Percentiles rank a stretch among this genome's conserved stretches.
Conservation (phyloP, 2,329 filamentous ascomycete species). For the Colletotrichum somersetense region DNA sequence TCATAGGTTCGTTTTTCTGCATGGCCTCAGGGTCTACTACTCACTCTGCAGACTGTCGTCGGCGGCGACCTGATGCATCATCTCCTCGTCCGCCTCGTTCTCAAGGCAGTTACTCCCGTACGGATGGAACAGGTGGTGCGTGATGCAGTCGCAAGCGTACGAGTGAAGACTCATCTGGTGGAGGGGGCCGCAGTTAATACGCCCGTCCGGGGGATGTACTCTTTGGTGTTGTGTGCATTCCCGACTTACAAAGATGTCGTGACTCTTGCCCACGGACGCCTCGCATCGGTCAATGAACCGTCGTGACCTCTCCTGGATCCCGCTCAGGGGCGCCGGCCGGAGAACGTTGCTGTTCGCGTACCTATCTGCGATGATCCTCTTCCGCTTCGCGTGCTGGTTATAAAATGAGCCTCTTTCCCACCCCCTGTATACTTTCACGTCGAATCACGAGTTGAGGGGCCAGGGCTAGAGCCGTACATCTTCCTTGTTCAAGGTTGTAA, state of each 20-base stretch:
- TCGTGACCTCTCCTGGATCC: constrained; percentile 68
- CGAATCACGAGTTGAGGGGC: neutral
- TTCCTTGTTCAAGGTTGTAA: constrained; percentile 67
- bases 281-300: constrained; percentile 68
- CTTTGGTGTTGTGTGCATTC: neutral
- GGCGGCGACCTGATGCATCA: constrained; percentile 78
- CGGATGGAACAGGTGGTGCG: constrained; percentile 77
- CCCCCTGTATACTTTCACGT: constrained; percentile 19
- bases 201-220: constrained; percentile 29
- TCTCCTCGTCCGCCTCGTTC: constrained; percentile 66
- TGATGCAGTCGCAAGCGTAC: constrained; percentile 77
- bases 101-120: constrained; percentile 72
- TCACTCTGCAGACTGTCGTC: constrained; percentile 76
- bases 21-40: constrained; percentile 45
- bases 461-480: constrained; percentile 55
- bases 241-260: constrained; percentile 71
- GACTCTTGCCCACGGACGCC: constrained; percentile 56
- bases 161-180: constrained; percentile 63
- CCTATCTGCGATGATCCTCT: constrained; percentile 73
- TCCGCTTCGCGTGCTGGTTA: constrained; percentile 70
- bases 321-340: constrained; percentile 65
- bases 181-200: neutral
- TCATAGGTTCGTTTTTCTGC: neutral
- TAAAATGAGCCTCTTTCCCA: neutral
- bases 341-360: constrained; percentile 78